Base-by-base conservation (phyloP, 2,329 filamentous ascomycete genomes). In the Penicillium griseofulvum region DNA sequence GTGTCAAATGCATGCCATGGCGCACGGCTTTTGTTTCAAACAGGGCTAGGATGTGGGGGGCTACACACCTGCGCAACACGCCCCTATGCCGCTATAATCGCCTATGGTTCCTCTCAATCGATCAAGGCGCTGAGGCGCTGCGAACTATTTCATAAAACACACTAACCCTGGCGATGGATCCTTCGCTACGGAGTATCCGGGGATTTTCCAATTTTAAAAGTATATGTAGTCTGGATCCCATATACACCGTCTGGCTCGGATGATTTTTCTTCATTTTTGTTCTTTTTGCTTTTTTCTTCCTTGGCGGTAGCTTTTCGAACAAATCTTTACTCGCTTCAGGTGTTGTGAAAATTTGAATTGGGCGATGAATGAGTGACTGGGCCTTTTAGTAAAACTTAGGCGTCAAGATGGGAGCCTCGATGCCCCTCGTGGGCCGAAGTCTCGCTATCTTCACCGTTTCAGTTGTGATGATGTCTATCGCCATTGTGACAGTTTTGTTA, bases 371-470 rank as follows among this genome's bases (percentile, higher is more conserved):
- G 14, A 49, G 11, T 11, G 36, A 39, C 37, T 26, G 17, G 7
- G 31, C 36, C 29, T 28, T 29, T 16, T 16, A 28, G 26, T 8
- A 14, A 38, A 22, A 31, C 5, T 4, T 5, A 12, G 5, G 10
- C 14, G 3, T 29, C 29, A 29, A 37, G 12, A 63, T 63, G 61
- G 33, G 36, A 17, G 19, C 48, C 28, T 26, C 52, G 26, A 52
- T 64, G 57, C 58, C 60, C 31, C 47, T 66, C 14, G 58, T 17
- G 12, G 64, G 56, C n/a, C 59, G 55, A 17, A 61, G 59, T 31
- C 33, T 64, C 36, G 58, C 59, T 5, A 62, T 66, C 16, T 61
- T 66, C 38, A 46, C 59, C 26, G 49, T 60, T 2, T 54, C 55
- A 3, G 53, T 55, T 16, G 57, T 64, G 8, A 64, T 67, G 61